Evolutionary conservation across 2,329 filamentous ascomycete genomes (phyloP), one percentile per base, ranked within the genome.

Genomic region (Aureobasidium pullulans): DNA sequence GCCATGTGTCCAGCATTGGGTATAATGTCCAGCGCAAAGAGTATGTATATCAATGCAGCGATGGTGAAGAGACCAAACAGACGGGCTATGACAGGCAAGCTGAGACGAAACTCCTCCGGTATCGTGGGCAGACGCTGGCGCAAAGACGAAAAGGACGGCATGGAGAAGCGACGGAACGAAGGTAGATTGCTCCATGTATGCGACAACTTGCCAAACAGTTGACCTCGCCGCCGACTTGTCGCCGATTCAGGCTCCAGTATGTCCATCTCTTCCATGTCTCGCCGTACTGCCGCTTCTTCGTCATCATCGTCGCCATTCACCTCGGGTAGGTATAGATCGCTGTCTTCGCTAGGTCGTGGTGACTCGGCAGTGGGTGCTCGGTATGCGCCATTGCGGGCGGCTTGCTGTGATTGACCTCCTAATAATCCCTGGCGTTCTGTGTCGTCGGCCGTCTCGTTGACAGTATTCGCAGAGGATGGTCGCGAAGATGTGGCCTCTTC

Each of bases 231-330:
- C 31, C 60, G 44, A n/a, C 42, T 54, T 39, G 57, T 62, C 48
- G 47, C 60, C 28, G 70, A 65, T 58, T 69, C 71, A 44, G 71
- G 70, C 65, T 95, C 90, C 67, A 90, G 83, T 43, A 95, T 84
- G 66, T 95, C 90, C 81, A 96, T 85, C 80, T 96, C 88, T 69
- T 95, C 84, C 77, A 97, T 87, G 74, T 94, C 89, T 65, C 87
- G 82, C 63, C 89, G 85, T 66, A 94, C 81, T 44, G 73, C 72
- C 59, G 68, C 88, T 74, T 77, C 76, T 66, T 67, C 77, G 48
- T 73, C 72, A 59, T 69, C 88, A 74, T 77, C 76, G 66, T 68
- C 77, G 72, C 73, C 83, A 77, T 70, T 73, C 52, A 77, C 77
- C 62, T 81, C 83, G 49, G 76, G 80, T 64, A 79, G 76, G 61